Evolutionary conservation across 1,284 basidiomycete species (phyloP), one percentile per base, ranked within the genome.

Genomic region (Microbotryum saponariae): DNA sequence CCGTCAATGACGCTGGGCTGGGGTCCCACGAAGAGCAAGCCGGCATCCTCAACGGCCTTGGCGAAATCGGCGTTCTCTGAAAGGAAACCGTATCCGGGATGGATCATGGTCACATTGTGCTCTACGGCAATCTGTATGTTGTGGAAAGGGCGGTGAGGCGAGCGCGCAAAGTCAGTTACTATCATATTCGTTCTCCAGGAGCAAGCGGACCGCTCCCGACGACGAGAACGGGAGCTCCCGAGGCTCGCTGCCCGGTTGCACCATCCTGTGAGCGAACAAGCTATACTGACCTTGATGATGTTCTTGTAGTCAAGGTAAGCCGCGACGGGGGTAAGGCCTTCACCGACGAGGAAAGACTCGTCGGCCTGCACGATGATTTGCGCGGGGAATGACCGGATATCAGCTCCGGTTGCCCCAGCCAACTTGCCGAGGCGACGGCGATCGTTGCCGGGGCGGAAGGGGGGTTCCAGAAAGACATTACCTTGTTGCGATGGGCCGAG

Each of bases 281-380:
- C 21, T 65, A n/a, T 6, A 48, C 65, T 44, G n/a, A 64, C 67
- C 59, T 51, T 72, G 77, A 99, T 90, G 77, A 99, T 98, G 74
- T 97, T 92, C 71, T 97, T 91, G 76, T 97, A 93, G 20, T 91
- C 88, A 66, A 99, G 87, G 78, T 99, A 99, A 23, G 96, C 96
- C 33, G 82, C 92, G 57, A 98, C 96, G 47, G 96, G 96, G 18
- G 91, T 89, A 62, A 97, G 79, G 27, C 94, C 94, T 73, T 89
- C 91, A 66, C 96, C 96, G 70, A 98, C 94, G 76, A 93, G 88
- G 78, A 97, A 98, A 1, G 94, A 93, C 78, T 98, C 94, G 78
- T 99, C 96, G 66, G 93, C 90, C 89, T 92, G 71, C 31, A 53
- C 12, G 29, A 51, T 16, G 55, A 51, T 33, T 54, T 25, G 29